phyloP scores from a whole-genome alignment of 106 monocot genomes.

The Apostasia ramifera region DNA sequence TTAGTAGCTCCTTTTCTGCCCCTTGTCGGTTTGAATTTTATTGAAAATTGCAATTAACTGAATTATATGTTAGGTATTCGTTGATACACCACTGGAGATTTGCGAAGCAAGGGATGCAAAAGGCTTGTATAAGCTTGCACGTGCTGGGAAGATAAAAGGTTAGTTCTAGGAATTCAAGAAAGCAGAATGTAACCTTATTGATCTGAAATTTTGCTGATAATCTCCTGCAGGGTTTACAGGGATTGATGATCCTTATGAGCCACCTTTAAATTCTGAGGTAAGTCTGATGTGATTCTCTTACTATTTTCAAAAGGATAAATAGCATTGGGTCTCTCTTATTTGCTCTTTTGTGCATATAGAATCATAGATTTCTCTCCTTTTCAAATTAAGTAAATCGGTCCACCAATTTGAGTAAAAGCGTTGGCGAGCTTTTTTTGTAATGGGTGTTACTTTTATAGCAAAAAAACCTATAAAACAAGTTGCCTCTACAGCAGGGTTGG shows the following conservation, averaged over 20 bases:
- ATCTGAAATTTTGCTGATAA: neutral
- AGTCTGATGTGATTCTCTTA: slow-evolving; percentile 1
- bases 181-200: neutral
- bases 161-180: slow-evolving; percentile 2
- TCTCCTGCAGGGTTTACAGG: slow-evolving; percentile 77
- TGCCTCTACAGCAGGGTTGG: too few relatives aligned
- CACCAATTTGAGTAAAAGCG: neutral
- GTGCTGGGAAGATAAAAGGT: slow-evolving; percentile 89
- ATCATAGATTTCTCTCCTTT: neutral
- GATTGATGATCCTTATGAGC: slow-evolving; percentile 91
- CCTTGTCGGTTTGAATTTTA: neutral
- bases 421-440: too few relatives aligned
- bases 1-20: neutral
- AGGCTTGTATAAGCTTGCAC: slow-evolving; percentile 85
- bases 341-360: too few relatives aligned
- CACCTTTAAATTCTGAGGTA: slow-evolving; percentile 79
- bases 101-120: slow-evolving; percentile 91
- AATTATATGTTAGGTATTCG: slow-evolving; percentile 50
- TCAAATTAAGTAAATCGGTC: neutral
- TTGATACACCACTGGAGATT: slow-evolving; percentile 70
- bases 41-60: neutral
- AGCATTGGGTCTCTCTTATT: neutral
- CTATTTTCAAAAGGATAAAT: neutral
- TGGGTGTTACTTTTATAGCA: too few relatives aligned
- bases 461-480: too few relatives aligned